Base-by-base conservation (phyloP, 2,329 filamentous ascomycete species). In the Verticillium nonalfalfae region DNA sequence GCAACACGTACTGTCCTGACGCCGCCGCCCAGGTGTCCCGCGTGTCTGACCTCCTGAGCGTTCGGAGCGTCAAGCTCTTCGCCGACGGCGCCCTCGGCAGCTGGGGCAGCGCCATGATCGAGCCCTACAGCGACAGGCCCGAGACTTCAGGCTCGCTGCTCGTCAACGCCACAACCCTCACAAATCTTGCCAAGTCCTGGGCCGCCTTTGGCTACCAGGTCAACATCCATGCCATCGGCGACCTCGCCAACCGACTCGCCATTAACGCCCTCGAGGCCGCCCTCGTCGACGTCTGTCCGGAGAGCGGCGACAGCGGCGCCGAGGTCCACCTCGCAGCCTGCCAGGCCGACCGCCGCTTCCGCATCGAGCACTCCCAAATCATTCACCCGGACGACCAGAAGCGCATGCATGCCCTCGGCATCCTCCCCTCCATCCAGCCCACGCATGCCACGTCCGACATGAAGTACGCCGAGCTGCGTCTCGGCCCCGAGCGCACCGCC, bases 401-500 rank as follows among this genome's bases (percentile, higher is more conserved):
- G 1, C 81, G 86, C 35, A 84, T 90, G 67, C 76, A 76, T 59
- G 74, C 77, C 4, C 72, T 89, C 4, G 85, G 84, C 7, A 84
- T 90, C 67, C 80, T 90, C 59, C 86, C 88, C 0, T 89, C 85
- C 2, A 85, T 91, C 60, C 88, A 90, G 68, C 88, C 88, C 4
- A 90, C 88, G 0, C 88, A 90, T 68, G 87, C 88, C 26, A 90
- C 88, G 3, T 88, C 85, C 7, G 88, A 90, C 71, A 89, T 88
- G 85, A 79, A 81, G 4, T 90, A 90, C 67, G 88, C 87, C 9
- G 79, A 84, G 63, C 73, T 72, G 45, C 80, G 88, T 7, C 81
- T 91, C 0, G 88, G 88, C 0, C 67, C 69, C 10, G 72, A 79
- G 31, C 82, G 88, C 26, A 83, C 84, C 1, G 69, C 70, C 18